Evolutionary conservation across 2,329 filamentous ascomycete genomes (phyloP).

Genomic region (Aspergillus clavatus): DNA sequence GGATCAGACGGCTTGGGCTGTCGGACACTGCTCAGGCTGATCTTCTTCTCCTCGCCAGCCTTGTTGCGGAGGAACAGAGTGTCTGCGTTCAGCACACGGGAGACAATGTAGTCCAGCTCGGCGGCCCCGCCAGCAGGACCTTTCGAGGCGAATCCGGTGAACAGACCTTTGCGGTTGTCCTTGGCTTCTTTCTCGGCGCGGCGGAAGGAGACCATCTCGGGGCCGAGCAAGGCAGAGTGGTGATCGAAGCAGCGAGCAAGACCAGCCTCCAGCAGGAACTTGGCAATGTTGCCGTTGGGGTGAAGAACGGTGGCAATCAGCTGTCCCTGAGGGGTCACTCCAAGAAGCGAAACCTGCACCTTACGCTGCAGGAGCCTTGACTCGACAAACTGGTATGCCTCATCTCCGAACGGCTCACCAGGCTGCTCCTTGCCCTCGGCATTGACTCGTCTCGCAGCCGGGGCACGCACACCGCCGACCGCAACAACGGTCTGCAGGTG

Average conservation of each 20-base stretch:
- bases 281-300: constrained; percentile 86
- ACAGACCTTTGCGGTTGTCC: constrained; percentile 68
- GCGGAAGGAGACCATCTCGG: constrained; percentile 79
- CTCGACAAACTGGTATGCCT: constrained; percentile 85
- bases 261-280: constrained; percentile 82
- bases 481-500: constrained; percentile 87
- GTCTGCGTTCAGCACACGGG: constrained; percentile 81
- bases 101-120: constrained; percentile 75
- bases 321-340: constrained; percentile 83
- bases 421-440: constrained; percentile 75
- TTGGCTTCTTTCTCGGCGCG: constrained; percentile 84
- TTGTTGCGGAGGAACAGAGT: constrained; percentile 84
- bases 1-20: constrained; percentile 86
- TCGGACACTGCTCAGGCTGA: constrained; percentile 87
- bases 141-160: constrained; percentile 70
- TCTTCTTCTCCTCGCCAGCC: constrained; percentile 76
- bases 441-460: constrained; percentile 80
- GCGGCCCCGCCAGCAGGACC: constrained; percentile 51
- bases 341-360: constrained; percentile 76
- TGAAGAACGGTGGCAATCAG: constrained; percentile 85
- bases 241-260: constrained; percentile 91
- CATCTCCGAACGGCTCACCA: constrained; percentile 84
- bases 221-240: constrained; percentile 86
- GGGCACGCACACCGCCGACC: constrained; percentile 81
- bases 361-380: constrained; percentile 77